Evolutionary conservation across 495 filamentous ascomycete genomes (phyloP).

Genomic region (Xylaria nigripes): DNA sequence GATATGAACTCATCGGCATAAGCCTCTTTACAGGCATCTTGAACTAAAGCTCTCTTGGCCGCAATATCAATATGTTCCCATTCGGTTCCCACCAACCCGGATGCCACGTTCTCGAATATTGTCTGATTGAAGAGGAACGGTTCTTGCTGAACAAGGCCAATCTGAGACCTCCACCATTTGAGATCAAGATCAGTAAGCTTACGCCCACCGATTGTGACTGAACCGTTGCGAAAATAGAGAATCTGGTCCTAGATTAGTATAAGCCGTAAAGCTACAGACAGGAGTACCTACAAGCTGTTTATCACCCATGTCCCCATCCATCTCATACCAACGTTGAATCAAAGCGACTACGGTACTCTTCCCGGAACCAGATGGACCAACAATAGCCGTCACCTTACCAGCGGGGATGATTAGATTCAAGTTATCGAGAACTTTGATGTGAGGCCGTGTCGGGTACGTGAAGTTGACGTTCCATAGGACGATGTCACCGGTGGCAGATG

Average conservation of each 20-base stretch:
- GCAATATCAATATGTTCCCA: slow-evolving; percentile 45
- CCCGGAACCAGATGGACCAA: slow-evolving; percentile 68
- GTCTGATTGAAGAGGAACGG: slow-evolving; percentile 63
- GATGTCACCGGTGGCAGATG: slow-evolving; percentile 45
- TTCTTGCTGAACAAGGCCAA: slow-evolving; percentile 62
- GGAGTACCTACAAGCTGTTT: slow-evolving; percentile 34
- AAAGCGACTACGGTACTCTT: slow-evolving; percentile 61
- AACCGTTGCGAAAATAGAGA: slow-evolving; percentile 39
- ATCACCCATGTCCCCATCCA: slow-evolving; percentile 41
- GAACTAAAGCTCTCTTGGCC: slow-evolving; percentile 47
- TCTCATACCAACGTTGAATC: slow-evolving; percentile 56
- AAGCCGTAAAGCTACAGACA: slow-evolving; percentile 4
- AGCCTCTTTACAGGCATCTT: slow-evolving; percentile 52
- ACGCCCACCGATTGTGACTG: slow-evolving; percentile 43
- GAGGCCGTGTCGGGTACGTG: slow-evolving; percentile 55
- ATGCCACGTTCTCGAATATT: slow-evolving; percentile 57
- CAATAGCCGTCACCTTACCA: slow-evolving; percentile 77
- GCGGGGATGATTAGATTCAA: slow-evolving; percentile 53
- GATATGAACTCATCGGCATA: slow-evolving; percentile 55
- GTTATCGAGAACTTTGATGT: slow-evolving; percentile 48
- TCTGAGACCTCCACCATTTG: slow-evolving; percentile 57
- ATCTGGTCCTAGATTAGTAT: slow-evolving; percentile 19
- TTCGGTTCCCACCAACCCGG: slow-evolving; percentile 55
- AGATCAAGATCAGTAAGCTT: slow-evolving; percentile 47
- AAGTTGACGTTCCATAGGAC: slow-evolving; percentile 52